phyloP scores from a whole-genome alignment of 164 flowering plant genomes.

The Paratinospora sagittata region DNA sequence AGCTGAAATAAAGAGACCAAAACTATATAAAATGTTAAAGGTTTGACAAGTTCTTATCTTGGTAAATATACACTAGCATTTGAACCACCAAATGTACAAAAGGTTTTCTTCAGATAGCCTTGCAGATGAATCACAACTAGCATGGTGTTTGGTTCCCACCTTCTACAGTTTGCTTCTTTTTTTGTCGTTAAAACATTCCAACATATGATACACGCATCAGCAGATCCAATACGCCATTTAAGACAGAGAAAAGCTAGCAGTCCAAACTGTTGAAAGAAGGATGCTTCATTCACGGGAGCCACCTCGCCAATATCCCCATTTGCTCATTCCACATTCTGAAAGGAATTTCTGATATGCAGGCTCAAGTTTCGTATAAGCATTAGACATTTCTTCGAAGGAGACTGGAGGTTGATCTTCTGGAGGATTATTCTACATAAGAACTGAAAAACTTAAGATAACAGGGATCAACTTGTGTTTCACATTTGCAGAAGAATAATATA shows the following conservation, averaged over 20 bases:
- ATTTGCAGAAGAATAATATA: too few relatives aligned
- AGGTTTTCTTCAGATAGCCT: conserved; percentile 1
- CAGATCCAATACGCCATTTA: background rate
- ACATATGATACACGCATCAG: background rate
- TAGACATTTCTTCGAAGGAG: conserved; percentile 29
- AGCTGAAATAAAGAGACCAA: background rate
- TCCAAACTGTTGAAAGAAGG: background rate
- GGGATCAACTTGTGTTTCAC: background rate
- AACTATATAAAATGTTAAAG: background rate
- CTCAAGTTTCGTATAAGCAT: conserved; percentile 35
- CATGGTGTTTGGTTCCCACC: too few relatives aligned
- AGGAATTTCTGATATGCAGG: conserved; percentile 44
- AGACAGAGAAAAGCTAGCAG: background rate
- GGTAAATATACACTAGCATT: background rate
- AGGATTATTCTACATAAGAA: conserved; percentile 20
- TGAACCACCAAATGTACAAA: background rate
- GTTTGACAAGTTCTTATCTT: background rate
- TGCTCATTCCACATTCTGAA: conserved; percentile 49
- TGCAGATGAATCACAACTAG: background rate
- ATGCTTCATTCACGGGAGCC: conserved; percentile 23
- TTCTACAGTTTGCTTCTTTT: too few relatives aligned
- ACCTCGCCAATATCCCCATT: conserved; percentile 41
- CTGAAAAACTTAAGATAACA: background rate
- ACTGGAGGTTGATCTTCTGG: conserved; percentile 26
- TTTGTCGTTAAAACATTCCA: background rate